Evolutionary conservation across 106 monocot genomes (phyloP).

Genomic region (Acorus gramineus): DNA sequence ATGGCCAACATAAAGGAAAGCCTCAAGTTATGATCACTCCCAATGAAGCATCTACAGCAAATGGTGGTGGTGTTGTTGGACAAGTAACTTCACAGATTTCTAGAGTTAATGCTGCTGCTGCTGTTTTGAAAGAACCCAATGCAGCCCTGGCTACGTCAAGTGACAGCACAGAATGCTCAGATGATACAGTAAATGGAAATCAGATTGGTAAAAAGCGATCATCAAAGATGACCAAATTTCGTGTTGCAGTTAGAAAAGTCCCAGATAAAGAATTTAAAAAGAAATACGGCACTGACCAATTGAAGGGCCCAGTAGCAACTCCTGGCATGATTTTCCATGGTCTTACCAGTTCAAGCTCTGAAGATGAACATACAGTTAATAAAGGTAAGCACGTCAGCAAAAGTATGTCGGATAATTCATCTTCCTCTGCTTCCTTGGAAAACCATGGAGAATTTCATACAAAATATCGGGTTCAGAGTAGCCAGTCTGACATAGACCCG

Average conservation of each 20-base stretch:
- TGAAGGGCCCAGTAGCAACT: constrained; percentile 7
- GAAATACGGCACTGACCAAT: constrained; percentile 4
- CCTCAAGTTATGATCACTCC: neutral
- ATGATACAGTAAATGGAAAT: too few relatives aligned
- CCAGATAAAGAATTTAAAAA: constrained; percentile 13
- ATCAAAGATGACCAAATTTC: constrained; percentile 7
- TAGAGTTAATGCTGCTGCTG: constrained; percentile 2
- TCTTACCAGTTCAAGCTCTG: constrained; percentile 21
- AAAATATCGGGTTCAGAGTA: neutral
- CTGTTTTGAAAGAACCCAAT: constrained; percentile 5
- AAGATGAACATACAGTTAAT: constrained; percentile 14
- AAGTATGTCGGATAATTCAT: constrained; percentile 22
- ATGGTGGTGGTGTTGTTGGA: neutral
- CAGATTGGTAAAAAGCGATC: constrained; percentile 7
- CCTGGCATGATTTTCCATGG: constrained; percentile 21
- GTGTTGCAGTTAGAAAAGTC: constrained; percentile 40
- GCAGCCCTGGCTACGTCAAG: constrained; percentile 18
- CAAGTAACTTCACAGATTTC: constrained; percentile 7
- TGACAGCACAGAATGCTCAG: constrained; percentile 24
- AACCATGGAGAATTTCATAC: constrained; percentile 5
- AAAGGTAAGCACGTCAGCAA: constrained; percentile 3
- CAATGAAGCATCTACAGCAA: neutral
- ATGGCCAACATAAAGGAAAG: too few relatives aligned
- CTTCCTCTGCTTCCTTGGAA: constrained; percentile 27
- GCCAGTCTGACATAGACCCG: neutral